These are phyloP conservation scores for Pascua guehoae DNA, from an alignment of 1,284 basidiomycete species.

Conservation along the genomic window DNA sequence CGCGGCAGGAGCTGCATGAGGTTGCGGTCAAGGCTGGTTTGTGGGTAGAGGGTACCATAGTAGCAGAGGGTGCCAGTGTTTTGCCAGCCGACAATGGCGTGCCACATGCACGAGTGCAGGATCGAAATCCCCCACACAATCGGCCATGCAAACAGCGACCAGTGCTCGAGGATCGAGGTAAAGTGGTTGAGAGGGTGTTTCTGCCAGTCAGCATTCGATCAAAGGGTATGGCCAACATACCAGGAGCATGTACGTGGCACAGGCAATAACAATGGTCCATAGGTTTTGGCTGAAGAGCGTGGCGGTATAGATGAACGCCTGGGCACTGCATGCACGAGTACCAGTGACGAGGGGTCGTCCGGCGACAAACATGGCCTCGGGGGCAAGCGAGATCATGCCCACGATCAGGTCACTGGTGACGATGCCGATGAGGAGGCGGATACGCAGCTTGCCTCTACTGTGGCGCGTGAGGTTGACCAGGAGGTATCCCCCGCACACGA, in stretches of 20 bases:
- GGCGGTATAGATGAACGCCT: constrained; percentile 33
- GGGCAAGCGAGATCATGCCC: constrained; percentile 31
- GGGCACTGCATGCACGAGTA: constrained; percentile 25
- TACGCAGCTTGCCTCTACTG: constrained; percentile 37
- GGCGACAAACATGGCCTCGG: constrained; percentile 26
- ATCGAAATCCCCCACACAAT: constrained; percentile 32
- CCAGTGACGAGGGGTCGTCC: constrained; percentile 22
- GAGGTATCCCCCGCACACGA: constrained; percentile 18
- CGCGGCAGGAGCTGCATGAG: constrained; percentile 44
- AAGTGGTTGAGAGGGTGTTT: constrained; percentile 38
- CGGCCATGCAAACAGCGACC: constrained; percentile 25
- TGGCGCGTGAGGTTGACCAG: constrained; percentile 24
- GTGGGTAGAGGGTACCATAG: constrained; percentile 22
- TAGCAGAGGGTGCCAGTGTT: constrained; percentile 37
- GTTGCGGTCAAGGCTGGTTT: constrained; percentile 25
- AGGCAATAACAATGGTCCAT: constrained; percentile 40
- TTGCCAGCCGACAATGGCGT: constrained; percentile 25
- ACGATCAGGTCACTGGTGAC: constrained; percentile 39
- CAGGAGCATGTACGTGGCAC: constrained; percentile 40
- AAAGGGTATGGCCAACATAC: constrained; percentile 22
- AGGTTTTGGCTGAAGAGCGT: constrained; percentile 43
- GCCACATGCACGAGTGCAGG: constrained; percentile 39
- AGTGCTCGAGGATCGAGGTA: constrained; percentile 34
- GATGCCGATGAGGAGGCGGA: constrained; percentile 40
- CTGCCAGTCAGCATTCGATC: constrained; percentile 14